Evolutionary conservation across 805 yeast genomes (phyloP).

Genomic region (Wickerhamomyces hampshirensis): DNA sequence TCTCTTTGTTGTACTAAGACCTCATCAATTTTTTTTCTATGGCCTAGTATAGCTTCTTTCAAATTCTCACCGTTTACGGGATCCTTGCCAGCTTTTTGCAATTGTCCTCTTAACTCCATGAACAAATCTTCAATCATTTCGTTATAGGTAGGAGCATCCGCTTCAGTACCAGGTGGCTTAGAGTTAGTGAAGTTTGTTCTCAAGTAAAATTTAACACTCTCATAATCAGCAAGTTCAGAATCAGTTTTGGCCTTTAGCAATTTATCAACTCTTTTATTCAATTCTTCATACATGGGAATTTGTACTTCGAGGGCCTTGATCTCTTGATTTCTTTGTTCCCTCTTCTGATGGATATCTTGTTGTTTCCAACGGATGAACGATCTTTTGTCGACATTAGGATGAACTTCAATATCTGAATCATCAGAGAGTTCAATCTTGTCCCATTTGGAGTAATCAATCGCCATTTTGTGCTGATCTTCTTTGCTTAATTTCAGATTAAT

Average conservation of each 20-base stretch:
- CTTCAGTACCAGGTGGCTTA: slow-evolving; percentile 45
- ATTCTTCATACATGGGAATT: slow-evolving; percentile 70
- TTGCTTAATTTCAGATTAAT: not conserved
- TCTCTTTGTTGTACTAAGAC: slow-evolving; percentile 59
- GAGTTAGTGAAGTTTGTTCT: slow-evolving; percentile 55
- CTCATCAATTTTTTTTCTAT: slow-evolving; percentile 64
- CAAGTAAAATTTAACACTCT: slow-evolving; percentile 37
- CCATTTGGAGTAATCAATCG: slow-evolving; percentile 96
- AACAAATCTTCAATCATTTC: slow-evolving; percentile 92
- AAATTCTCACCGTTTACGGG: slow-evolving; percentile 34
- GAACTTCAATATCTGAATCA: slow-evolving; percentile 95
- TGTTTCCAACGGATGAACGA: slow-evolving; percentile 96
- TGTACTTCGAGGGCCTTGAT: slow-evolving; percentile 73
- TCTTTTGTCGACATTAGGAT: slow-evolving; percentile 92
- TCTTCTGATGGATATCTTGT: slow-evolving; percentile 91
- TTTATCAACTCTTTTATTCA: slow-evolving; percentile 68
- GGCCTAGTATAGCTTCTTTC: slow-evolving; percentile 42
- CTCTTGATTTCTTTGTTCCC: slow-evolving; percentile 74
- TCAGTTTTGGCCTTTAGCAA: slow-evolving; percentile 42
- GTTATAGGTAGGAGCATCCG: slow-evolving; percentile 60
- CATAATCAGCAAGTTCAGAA: slow-evolving; percentile 30
- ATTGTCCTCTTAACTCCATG: slow-evolving; percentile 65
- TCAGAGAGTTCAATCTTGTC: slow-evolving; percentile 94
- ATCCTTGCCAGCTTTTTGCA: slow-evolving; percentile 42
- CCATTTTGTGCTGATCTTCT: slow-evolving; percentile 39